Evolutionary conservation across 768 basidiomycete genomes (phyloP).

Genomic region (Dendrothele bispora): DNA sequence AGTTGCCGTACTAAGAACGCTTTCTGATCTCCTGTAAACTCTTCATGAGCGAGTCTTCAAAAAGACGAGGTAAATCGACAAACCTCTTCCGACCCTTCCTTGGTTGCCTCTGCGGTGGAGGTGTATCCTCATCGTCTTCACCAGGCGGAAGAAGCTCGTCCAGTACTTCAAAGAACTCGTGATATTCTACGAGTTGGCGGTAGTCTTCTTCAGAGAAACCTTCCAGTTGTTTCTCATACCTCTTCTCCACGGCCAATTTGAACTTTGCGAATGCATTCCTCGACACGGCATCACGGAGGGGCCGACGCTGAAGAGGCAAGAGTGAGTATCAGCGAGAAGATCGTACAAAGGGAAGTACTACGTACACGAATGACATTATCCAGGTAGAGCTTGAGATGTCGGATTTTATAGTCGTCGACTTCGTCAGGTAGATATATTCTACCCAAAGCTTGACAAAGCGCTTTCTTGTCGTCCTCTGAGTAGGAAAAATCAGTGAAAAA

Average conservation of each 20-base stretch:
- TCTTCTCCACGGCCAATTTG: slow-evolving; percentile 63
- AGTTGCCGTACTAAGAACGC: slow-evolving; percentile 47
- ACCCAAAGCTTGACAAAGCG: slow-evolving; percentile 60
- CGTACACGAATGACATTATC: slow-evolving; percentile 57
- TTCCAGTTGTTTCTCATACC: slow-evolving; percentile 68
- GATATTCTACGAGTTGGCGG: slow-evolving; percentile 59
- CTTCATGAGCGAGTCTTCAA: neutral
- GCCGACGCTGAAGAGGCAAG: slow-evolving; percentile 52
- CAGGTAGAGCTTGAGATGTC: slow-evolving; percentile 60
- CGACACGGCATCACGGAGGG: too few relatives aligned
- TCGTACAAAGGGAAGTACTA: slow-evolving; percentile 8
- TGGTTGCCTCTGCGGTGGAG: slow-evolving; percentile 36
- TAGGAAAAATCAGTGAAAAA: neutral
- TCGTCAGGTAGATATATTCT: slow-evolving; percentile 70
- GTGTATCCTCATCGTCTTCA: slow-evolving; percentile 57
- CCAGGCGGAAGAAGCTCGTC: slow-evolving; percentile 71
- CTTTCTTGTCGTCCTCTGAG: slow-evolving; percentile 67
- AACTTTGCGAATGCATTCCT: slow-evolving; percentile 76
- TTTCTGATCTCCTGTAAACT: slow-evolving; percentile 55
- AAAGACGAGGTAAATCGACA: neutral
- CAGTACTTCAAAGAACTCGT: slow-evolving; percentile 66
- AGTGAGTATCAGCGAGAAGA: slow-evolving; percentile 22
- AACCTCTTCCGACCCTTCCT: slow-evolving; percentile 52
- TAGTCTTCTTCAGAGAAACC: slow-evolving; percentile 74
- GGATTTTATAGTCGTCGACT: slow-evolving; percentile 69